Percentiles rank a stretch among this genome's conserved stretches.
Evolutionary conservation across 2,329 filamentous ascomycete genomes (phyloP).

Genomic region (Lachnellula arida): DNA sequence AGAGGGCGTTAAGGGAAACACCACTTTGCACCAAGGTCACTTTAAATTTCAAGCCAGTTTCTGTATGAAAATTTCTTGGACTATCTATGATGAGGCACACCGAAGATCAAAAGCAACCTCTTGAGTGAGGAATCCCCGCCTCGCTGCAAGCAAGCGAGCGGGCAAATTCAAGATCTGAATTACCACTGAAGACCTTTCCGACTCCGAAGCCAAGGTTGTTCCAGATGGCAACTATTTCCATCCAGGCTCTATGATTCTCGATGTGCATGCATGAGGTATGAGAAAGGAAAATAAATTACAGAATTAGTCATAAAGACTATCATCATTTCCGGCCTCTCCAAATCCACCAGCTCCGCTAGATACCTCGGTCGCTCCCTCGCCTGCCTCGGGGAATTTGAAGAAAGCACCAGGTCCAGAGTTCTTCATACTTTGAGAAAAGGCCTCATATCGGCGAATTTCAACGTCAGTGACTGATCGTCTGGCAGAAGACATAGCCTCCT

Average conservation of each 20-base stretch:
- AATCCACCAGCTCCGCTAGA: constrained; percentile 59
- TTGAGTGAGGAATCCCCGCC: not conserved
- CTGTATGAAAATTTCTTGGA: constrained; percentile 9
- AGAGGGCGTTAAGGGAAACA: no score
- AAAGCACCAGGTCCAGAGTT: constrained; percentile 90
- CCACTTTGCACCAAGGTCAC: no score
- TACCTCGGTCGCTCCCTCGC: constrained; percentile 63
- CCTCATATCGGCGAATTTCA: constrained; percentile 96
- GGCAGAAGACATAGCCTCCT: constrained; percentile 96
- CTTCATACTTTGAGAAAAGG: constrained; percentile 99
- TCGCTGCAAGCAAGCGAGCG: not conserved
- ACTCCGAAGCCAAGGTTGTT: constrained; percentile 13
- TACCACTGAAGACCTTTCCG: constrained; percentile 8
- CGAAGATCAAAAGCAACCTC: constrained; percentile 5
- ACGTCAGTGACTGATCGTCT: constrained; percentile 93
- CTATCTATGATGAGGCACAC: constrained; percentile 18
- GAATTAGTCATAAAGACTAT: constrained; percentile 90
- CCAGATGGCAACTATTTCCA: constrained; percentile 6
- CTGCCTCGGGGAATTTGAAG: constrained; percentile 86
- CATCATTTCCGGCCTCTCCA: constrained; percentile 86
- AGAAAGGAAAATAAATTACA: constrained; percentile 29
- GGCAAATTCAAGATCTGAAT: constrained; percentile 9
- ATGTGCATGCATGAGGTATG: constrained; percentile 14
- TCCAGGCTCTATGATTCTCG: constrained; percentile 12
- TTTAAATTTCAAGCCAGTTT: no score